These are phyloP conservation scores for Omphalea diandra DNA, from an alignment of 441 rosid species.

Conservation along the genomic window DNA sequence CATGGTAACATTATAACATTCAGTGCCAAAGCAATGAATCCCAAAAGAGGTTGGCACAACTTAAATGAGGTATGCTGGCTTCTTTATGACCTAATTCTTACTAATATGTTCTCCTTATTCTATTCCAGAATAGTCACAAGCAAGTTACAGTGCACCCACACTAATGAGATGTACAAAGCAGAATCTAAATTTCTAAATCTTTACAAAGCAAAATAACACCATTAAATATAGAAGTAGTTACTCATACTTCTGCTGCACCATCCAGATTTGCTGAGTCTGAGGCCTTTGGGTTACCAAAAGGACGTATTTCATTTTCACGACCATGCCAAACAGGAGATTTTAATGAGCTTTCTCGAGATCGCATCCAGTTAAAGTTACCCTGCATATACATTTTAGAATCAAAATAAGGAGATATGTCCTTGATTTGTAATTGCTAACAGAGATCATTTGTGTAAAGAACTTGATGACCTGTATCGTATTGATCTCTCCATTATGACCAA, in stretches of 20 bases:
- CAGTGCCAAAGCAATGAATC: not conserved
- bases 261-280: conserved; percentile 99
- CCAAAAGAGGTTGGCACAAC: not conserved
- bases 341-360: conserved; percentile 92
- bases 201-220: conserved; percentile 2
- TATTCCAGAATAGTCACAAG: not conserved
- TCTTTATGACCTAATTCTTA: not conserved
- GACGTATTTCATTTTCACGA: conserved; percentile 95
- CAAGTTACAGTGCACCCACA: not conserved
- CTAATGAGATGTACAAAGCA: not conserved
- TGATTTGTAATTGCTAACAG: conserved; percentile 18
- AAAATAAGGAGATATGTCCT: conserved; percentile 23
- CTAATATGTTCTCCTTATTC: not conserved
- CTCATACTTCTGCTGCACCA: conserved; percentile 92
- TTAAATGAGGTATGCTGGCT: conserved; percentile 7
- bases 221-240: conserved; percentile 9
- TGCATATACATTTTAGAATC: conserved; percentile 32
- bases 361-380: conserved; percentile 99
- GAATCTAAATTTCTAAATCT: conserved; percentile 1
- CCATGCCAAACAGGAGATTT: conserved; percentile 96
- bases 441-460: conserved; percentile 19
- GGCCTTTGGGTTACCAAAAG: conserved; percentile 92
- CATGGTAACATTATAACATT: not conserved
- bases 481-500: conserved; percentile 99
- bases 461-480: conserved; percentile 86